A percentile compares a stretch with the other conserved stretches of the same genome.
These are phyloP conservation scores for Oenanthe javanica DNA, from an alignment of 140 eudicot genomes.

Conservation along the genomic window DNA sequence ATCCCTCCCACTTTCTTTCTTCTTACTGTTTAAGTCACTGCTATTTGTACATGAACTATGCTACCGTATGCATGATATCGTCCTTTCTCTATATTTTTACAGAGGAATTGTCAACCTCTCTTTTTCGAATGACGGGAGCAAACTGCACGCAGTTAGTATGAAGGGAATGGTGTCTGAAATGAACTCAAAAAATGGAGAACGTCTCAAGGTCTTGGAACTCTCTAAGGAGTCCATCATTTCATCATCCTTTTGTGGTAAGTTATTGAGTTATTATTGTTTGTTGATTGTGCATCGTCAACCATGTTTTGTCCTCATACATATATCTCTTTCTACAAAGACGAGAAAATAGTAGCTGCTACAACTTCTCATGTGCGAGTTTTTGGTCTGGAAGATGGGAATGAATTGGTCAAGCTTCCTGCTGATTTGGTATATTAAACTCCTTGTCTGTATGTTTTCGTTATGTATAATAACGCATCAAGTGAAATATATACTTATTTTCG, in stretches of 20 bases:
- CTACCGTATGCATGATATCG: neutral
- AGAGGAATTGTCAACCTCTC: conserved; percentile 44
- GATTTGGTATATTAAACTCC: conserved; percentile 25
- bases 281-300: neutral
- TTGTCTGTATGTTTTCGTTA: no score
- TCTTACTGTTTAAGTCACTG: neutral
- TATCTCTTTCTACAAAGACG: conserved; percentile 28
- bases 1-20: neutral
- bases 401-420: conserved; percentile 35
- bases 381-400: conserved; percentile 35
- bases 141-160: conserved; percentile 25
- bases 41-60: neutral
- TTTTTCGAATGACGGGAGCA: conserved; percentile 39
- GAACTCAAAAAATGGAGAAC: conserved; percentile 49
- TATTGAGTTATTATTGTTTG: neutral
- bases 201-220: conserved; percentile 28
- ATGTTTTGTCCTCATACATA: neutral
- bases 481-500: neutral
- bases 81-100: conserved; percentile 19
- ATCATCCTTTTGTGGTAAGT: conserved; percentile 32
- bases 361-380: conserved; percentile 26
- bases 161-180: conserved; percentile 39
- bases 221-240: conserved; percentile 39
- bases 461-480: neutral
- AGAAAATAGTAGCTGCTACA: conserved; percentile 38